phyloP scores from a whole-genome alignment of 495 filamentous ascomycete genomes.

The Aspergillus asperescens region DNA sequence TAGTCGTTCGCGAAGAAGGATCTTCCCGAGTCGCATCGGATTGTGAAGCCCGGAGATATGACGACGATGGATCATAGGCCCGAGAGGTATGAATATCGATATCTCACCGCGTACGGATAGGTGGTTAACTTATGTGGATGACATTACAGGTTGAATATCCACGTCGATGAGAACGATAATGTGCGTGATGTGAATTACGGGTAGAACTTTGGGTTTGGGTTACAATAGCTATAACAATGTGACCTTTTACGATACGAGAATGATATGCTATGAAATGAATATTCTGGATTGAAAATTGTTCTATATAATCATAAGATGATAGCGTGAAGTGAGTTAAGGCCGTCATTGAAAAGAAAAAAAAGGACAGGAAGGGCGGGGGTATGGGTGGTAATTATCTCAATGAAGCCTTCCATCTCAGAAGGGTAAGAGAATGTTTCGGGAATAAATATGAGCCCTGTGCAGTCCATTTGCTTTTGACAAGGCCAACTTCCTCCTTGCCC shows the following conservation, averaged over 20 bases:
- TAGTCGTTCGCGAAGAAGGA: constrained; percentile 74
- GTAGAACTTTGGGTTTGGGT: no score
- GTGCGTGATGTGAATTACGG: constrained; percentile 61
- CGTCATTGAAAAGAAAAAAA: not conserved
- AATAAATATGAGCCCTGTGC: constrained; percentile 55
- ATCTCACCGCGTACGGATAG: not conserved
- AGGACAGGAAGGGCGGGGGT: not conserved
- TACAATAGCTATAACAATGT: not conserved
- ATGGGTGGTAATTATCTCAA: not conserved
- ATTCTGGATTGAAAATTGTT: not conserved
- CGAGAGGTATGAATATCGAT: constrained; percentile 44
- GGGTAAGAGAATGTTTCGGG: constrained; percentile 58
- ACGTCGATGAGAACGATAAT: constrained; percentile 65
- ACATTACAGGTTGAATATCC: constrained; percentile 58
- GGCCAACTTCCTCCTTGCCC: constrained; percentile 52
- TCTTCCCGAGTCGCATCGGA: constrained; percentile 60
- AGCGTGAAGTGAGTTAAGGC: no score
- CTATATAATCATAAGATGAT: constrained; percentile 6
- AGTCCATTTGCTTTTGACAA: constrained; percentile 58
- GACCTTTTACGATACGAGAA: not conserved
- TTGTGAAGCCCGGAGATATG: constrained; percentile 59
- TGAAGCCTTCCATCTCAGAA: constrained; percentile 59
- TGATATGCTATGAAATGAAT: not conserved
- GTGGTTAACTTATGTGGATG: not conserved
- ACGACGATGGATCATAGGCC: constrained; percentile 58